Evolutionary conservation across 495 filamentous ascomycete genomes (phyloP).

Genomic region (Xanthoparmelia taractica): DNA sequence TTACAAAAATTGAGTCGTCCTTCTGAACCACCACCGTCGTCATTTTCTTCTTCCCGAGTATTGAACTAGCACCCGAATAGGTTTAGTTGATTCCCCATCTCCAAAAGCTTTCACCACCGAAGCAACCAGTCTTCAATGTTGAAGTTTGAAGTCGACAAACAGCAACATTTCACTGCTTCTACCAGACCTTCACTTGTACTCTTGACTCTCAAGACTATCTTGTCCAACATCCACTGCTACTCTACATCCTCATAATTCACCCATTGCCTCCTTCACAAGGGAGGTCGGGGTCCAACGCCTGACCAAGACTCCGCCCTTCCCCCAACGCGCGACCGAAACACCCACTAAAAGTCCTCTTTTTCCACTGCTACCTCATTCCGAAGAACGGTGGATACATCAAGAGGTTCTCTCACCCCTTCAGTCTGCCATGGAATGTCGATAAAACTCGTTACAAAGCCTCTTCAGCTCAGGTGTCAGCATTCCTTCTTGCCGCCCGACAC

Average conservation of each 20-base stretch:
- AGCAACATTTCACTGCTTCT: not conserved
- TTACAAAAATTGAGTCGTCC: not conserved
- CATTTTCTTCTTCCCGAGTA: conserved; percentile 15
- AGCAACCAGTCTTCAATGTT: not conserved
- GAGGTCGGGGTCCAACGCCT: conserved; percentile 5
- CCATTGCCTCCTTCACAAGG: conserved; percentile 14
- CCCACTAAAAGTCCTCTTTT: conserved; percentile 12
- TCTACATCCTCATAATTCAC: not conserved
- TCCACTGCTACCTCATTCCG: not conserved
- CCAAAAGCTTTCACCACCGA: conserved; percentile 12
- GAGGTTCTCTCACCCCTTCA: not conserved
- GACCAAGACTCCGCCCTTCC: conserved; percentile 16
- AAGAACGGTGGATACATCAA: not conserved
- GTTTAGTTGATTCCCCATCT: not conserved
- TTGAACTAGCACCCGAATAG: not conserved
- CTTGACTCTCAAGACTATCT: not conserved
- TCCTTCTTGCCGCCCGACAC: conserved; percentile 5
- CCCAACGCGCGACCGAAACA: conserved; percentile 25
- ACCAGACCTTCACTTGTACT: not conserved
- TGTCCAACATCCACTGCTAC: conserved; percentile 1
- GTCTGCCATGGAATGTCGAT: conserved; percentile 4
- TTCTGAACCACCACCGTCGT: conserved; percentile 6
- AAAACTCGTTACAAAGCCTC: conserved; percentile 9
- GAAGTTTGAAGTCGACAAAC: not conserved
- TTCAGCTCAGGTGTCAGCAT: conserved; percentile 9